Evolutionary conservation across 2,329 filamentous ascomycete species (phyloP), one percentile per base, ranked within the genome.

Genomic region (Calycina marina): DNA sequence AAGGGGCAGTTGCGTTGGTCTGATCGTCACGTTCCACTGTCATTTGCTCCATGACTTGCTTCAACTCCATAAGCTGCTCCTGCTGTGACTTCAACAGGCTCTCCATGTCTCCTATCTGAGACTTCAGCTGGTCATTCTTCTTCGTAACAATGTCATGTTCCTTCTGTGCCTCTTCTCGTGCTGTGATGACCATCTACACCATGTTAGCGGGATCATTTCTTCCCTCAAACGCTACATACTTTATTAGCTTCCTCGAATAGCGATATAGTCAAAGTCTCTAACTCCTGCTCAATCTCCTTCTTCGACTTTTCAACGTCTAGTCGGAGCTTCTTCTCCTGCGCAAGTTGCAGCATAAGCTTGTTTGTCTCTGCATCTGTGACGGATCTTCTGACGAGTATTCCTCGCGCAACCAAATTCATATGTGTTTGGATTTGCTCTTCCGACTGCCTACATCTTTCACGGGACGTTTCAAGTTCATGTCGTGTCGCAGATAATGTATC

Each of bases 181-280:
- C 88, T 11, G 73, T 75, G 25, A 88, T 82, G 32, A 98, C 90
- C 88, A 98, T 96, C 65, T 75, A 40, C 85, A 22, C n/a, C n/a
- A n/a, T 22, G 20, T 22, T 22, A 22, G 20, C 78, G 18, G 82
- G 82, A 72, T 75, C 29, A 90, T 81, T 36, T 93, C 84, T 92
- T 62, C 67, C 36, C n/a, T 27, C 16, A 38, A 28, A 3, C 14
- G 25, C 29, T 5, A 28, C 52, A 38, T 53, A 75, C 71, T 56
- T 80, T 86, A 60, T 98, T 96, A 30, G 90, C 90, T 62, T 98
- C 88, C 52, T 96, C 85, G 41, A 98, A 98, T n/a, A 98, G 67
- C 16, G 84, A 85, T 2, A 84, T 76, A 0, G 90, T 96, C 41
- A 98, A 58, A 32, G 74, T 82, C 58, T 96, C 90, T 28, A 98